Conservation (phyloP, 2,329 filamentous ascomycete species). For the Xylogone sp. region DNA sequence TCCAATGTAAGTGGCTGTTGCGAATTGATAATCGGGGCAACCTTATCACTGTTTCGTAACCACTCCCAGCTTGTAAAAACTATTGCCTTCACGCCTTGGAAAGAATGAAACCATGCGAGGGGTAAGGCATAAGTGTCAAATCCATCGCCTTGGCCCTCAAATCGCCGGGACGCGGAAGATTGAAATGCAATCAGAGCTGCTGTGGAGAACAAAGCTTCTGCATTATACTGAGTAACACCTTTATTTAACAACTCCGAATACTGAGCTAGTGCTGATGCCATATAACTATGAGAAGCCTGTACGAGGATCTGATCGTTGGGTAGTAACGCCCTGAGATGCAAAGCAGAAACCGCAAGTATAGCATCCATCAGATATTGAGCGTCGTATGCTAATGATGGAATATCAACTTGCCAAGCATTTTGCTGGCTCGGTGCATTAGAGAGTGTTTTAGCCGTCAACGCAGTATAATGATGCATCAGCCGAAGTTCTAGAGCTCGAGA, state of each 20-base stretch:
- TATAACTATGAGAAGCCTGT: slow-evolving; percentile 61
- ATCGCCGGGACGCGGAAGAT: slow-evolving; percentile 59
- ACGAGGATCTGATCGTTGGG: slow-evolving; percentile 58
- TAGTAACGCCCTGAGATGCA: slow-evolving; percentile 54
- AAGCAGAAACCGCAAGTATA: slow-evolving; percentile 59
- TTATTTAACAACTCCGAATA: slow-evolving; percentile 53
- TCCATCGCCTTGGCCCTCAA: slow-evolving; percentile 50
- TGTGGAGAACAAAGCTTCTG: slow-evolving; percentile 60
- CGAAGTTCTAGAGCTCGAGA: slow-evolving; percentile 48
- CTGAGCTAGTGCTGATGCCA: slow-evolving; percentile 58
- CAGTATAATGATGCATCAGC: slow-evolving; percentile 62
- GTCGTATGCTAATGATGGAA: slow-evolving; percentile 60
- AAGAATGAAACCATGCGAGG: slow-evolving; percentile 62
- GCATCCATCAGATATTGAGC: slow-evolving; percentile 58
- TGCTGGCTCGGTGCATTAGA: slow-evolving; percentile 45
- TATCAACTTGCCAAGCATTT: slow-evolving; percentile 55
- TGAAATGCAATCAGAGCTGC: slow-evolving; percentile 64
- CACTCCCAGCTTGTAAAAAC: slow-evolving; percentile 62
- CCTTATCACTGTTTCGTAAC: slow-evolving; percentile 53
- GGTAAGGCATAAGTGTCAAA: slow-evolving; percentile 53
- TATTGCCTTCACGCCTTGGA: slow-evolving; percentile 63
- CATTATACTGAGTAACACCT: slow-evolving; percentile 56
- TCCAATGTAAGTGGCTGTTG: slow-evolving; percentile 60
- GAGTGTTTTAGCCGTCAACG: slow-evolving; percentile 56
- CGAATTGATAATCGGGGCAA: slow-evolving; percentile 59